Base-by-base conservation (phyloP, 169 alveolate species). In the Plasmodium coatneyi region DNA sequence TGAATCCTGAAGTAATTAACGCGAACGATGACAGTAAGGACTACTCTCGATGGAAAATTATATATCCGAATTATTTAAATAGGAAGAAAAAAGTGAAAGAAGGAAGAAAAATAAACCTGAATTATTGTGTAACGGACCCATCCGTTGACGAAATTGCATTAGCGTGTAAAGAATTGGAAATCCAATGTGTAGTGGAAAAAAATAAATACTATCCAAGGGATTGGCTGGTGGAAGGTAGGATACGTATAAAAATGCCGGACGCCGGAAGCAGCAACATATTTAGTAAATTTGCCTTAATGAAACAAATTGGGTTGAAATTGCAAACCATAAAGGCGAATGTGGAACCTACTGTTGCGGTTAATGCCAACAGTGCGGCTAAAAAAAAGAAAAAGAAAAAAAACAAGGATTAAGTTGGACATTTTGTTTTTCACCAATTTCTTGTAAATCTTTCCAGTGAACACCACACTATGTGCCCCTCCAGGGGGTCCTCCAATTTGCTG, bases 31-130 rank as follows among this genome's bases (percentile, higher is more conserved):
- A 84, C 6, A 49, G 16, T 9, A 84, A 49, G 22, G 92, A 84
- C 52, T 25, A 46, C 39, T 84, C 92, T 14, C 76, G 92, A 25
- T 96, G 97, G 97, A 78, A 84, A 34, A 72, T 95, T 32, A 92
- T 96, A 3, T 96, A 96, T 60, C 97, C 97, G 2, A 93, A 96
- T 71, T 96, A 96, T 82, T 82, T 96, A 54, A 96, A 96, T 93
- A 96, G 95, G 84, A 93, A 95, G 52, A 91, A 93, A 83, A 96
- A 92, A 60, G 92, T 82, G 5, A 95, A 93, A 74, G 96, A 95
- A 78, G 97, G 97, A 32, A 94, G 97, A 72, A 71, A 93, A 71
- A 95, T 96, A 56, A 95, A 84, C 83, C 36, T 83, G 36, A 54
- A 92, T 19, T 83, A 92, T 82, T 96, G 97, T 46, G 96, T 96